Base-by-base conservation (phyloP, 2,329 filamentous ascomycete genomes). In the Trichoderma guizhouense region DNA sequence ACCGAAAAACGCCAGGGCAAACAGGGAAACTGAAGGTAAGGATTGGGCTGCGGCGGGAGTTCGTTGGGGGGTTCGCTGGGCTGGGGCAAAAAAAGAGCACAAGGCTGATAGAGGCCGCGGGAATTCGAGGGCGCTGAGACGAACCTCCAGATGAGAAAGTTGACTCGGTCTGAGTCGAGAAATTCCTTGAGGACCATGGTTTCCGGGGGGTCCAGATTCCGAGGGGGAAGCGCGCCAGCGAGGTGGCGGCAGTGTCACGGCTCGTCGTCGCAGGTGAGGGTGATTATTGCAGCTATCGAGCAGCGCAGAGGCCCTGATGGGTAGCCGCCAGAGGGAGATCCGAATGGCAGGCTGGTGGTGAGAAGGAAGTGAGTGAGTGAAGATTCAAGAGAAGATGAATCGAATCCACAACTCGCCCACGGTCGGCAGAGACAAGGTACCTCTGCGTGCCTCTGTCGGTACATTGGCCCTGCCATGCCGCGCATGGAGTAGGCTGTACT, bases 131-230 rank as follows among this genome's bases (percentile, higher is more conserved):
- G 61, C 61, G 36, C 3, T 43, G 26, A 21, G 78, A 87, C 89
- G 82, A 85, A 91, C 89, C 88, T 90, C 89, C 89, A 91, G 80
- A 91, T 86, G 81, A 91, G 86, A 85, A 89, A 91, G 84, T 91
- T 91, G 86, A 91, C 84, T 84, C 88, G 86, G 81, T 91, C 86
- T 76, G 88, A 90, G 85, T 90, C 87, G 78, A 91, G 85, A 79
- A 85, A 85, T 83, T 90, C 88, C 84, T 89, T 89, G 78, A 77
- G 76, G 76, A 82, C 80, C 87, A 89, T 89, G 78, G 77, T 78
- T 74, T 75, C 74, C 43, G 43, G 74, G 76, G 74, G 72, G 55
- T 39, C 32, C 32, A 39, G 55, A 18, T 43, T 43, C 43, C 55
- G 66, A 43, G 66, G 55, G 57, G 39, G 55, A n/a, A 69, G 66